phyloP scores from a whole-genome alignment of 2,329 filamentous ascomycete species.

The Graphilbum ipis-grandicollis region DNA sequence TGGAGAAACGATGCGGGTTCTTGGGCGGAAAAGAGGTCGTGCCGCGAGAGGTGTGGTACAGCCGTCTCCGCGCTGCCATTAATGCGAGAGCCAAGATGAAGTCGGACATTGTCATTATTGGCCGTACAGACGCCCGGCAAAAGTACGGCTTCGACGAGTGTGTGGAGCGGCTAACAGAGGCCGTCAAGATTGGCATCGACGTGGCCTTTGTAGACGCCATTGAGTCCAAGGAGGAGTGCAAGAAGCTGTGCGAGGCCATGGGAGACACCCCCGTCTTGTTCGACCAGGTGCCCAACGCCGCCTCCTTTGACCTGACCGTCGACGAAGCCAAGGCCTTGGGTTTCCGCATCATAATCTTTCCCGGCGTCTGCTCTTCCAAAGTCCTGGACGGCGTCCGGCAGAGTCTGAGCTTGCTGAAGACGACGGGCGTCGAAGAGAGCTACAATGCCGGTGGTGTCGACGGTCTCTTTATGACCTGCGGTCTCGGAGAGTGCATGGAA shows the following conservation, averaged over 20 bases:
- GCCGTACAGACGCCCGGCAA: slow-evolving; percentile 37
- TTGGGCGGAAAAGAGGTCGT: slow-evolving; percentile 19
- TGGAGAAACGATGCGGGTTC: slow-evolving; percentile 20
- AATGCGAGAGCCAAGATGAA: slow-evolving; percentile 17
- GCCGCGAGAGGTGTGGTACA: slow-evolving; percentile 12
- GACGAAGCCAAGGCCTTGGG: slow-evolving; percentile 36
- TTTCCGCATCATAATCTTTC: slow-evolving; percentile 35
- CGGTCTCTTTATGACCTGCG: slow-evolving; percentile 33
- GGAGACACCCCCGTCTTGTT: slow-evolving; percentile 32
- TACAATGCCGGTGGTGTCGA: slow-evolving; percentile 14
- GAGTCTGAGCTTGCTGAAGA: slow-evolving; percentile 18
- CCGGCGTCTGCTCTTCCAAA: slow-evolving; percentile 23
- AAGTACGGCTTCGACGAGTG: slow-evolving; percentile 33
- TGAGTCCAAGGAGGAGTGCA: slow-evolving; percentile 18
- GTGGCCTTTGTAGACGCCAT: slow-evolving; percentile 36
- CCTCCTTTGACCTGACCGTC: slow-evolving; percentile 33
- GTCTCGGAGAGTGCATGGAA: slow-evolving; percentile 29
- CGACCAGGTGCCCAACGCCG: slow-evolving; percentile 40
- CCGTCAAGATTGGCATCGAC: slow-evolving; percentile 32
- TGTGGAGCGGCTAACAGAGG: slow-evolving; percentile 24
- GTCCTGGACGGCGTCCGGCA: slow-evolving; percentile 20
- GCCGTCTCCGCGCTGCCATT: slow-evolving; percentile 15
- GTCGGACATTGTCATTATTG: slow-evolving; percentile 40
- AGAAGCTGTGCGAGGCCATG: slow-evolving; percentile 25
- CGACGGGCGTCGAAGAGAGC: slow-evolving; percentile 13